These are phyloP conservation scores for Sphaerulina musiva DNA, from an alignment of 2,329 filamentous ascomycete species.

Conservation along the genomic window DNA sequence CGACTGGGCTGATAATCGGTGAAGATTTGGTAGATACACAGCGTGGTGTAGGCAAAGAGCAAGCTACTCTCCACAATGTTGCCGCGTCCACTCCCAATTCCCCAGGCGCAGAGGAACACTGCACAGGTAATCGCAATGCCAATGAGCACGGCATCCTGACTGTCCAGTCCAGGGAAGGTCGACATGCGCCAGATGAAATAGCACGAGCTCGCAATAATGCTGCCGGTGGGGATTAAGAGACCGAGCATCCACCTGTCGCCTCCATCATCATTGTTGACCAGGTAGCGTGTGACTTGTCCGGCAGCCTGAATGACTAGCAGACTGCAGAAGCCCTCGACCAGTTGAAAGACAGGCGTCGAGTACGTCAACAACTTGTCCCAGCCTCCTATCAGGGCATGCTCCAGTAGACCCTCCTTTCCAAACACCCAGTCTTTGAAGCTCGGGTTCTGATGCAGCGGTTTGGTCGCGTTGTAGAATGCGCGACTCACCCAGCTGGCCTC, in stretches of 20 bases:
- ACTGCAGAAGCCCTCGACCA: slow-evolving; percentile 94
- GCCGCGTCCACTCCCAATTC: slow-evolving; percentile 85
- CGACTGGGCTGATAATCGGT: slow-evolving; percentile 88
- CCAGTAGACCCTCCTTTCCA: slow-evolving; percentile 74
- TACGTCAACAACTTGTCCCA: slow-evolving; percentile 88
- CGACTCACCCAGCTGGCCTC: slow-evolving; percentile 68
- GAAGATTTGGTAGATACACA: slow-evolving; percentile 98
- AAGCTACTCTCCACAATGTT: slow-evolving; percentile 94
- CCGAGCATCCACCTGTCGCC: slow-evolving; percentile 97
- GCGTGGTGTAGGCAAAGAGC: slow-evolving; percentile 93
- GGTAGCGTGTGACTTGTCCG: slow-evolving; percentile 88
- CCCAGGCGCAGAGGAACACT: slow-evolving; percentile 86
- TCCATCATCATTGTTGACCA: slow-evolving; percentile 79
- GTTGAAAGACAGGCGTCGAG: slow-evolving; percentile 88
- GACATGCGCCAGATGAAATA: slow-evolving; percentile 96
- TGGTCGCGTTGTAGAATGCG: slow-evolving; percentile 37
- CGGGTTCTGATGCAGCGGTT: slow-evolving; percentile 43
- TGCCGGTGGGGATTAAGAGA: slow-evolving; percentile 78
- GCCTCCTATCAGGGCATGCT: slow-evolving; percentile 70
- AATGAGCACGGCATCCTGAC: slow-evolving; percentile 85
- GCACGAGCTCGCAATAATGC: slow-evolving; percentile 83
- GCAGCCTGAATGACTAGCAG: slow-evolving; percentile 90
- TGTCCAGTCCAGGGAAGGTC: slow-evolving; percentile 86
- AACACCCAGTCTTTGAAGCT: slow-evolving; percentile 79
- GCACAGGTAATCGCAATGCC: slow-evolving; percentile 88